These are phyloP conservation scores for Dothidotthia symphoricarpi DNA, from an alignment of 2,329 filamentous ascomycete species.

Conservation along the genomic window DNA sequence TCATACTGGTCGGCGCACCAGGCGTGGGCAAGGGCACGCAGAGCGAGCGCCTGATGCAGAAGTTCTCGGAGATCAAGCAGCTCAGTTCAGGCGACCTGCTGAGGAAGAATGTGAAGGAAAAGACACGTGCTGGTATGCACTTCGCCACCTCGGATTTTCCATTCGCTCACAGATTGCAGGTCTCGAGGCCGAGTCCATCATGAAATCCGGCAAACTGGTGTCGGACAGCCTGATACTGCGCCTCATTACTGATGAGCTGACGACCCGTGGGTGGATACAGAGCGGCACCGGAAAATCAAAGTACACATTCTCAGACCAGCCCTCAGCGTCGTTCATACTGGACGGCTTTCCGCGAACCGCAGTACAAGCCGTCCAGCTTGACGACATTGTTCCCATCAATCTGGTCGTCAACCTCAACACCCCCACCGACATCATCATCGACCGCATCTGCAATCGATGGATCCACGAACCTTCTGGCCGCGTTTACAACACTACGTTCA, in stretches of 20 bases:
- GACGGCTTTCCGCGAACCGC: conserved; percentile 94
- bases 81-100: conserved; percentile 94
- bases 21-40: conserved; percentile 97
- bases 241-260: conserved; percentile 87
- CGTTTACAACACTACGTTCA: conserved; percentile 93
- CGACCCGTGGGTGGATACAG: conserved; percentile 77
- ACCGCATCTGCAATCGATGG: conserved; percentile 89
- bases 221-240: conserved; percentile 88
- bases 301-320: conserved; percentile 61
- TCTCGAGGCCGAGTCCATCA: conserved; percentile 83
- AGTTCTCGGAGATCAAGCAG: conserved; percentile 83
- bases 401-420: conserved; percentile 85
- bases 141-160: conserved; percentile 5
- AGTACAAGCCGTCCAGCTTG: conserved; percentile 72
- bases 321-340: conserved; percentile 85
- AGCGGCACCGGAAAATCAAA: conserved; percentile 43
- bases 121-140: conserved; percentile 73
- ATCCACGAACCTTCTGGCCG: conserved; percentile 87
- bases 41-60: conserved; percentile 79
- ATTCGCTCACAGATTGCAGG: conserved; percentile 53
- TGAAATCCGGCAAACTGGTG: conserved; percentile 86
- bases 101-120: conserved; percentile 85
- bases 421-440: conserved; percentile 79
- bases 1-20: conserved; percentile 94
- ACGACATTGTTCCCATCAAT: conserved; percentile 87